phyloP scores from a whole-genome alignment of 1,139 yeast species.

The Geotrichum macrosporum region DNA sequence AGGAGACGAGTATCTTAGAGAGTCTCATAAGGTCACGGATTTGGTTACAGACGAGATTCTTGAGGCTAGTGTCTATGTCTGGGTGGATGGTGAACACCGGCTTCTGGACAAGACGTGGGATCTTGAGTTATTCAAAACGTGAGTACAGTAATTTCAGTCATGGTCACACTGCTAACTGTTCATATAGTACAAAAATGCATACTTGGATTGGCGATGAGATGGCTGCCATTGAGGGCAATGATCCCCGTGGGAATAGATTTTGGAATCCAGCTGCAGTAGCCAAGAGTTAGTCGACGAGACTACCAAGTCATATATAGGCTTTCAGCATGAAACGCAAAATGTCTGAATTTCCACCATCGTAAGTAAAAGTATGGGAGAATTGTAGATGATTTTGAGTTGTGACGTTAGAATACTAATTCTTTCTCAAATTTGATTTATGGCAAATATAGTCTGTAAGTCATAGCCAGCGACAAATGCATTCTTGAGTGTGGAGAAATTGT shows the following conservation, averaged over 20 bases:
- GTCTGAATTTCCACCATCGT: too few species aligned
- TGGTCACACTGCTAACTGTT: not conserved
- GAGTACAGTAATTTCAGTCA: not conserved
- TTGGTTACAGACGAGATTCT: conserved; percentile 21
- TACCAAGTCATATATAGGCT: too few species aligned
- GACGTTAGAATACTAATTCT: too few species aligned
- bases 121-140: conserved; percentile 12
- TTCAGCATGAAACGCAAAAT: too few species aligned
- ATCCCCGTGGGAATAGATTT: conserved; percentile 11
- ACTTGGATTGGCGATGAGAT: conserved; percentile 15
- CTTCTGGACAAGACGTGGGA: conserved; percentile 13
- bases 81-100: conserved; percentile 26
- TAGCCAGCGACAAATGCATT: too few species aligned
- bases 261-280: conserved; percentile 9
- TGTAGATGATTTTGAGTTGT: too few species aligned
- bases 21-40: conserved; percentile 27
- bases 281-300: not conserved
- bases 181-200: conserved; percentile 11
- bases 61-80: conserved; percentile 29
- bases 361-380: too few species aligned
- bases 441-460: too few species aligned
- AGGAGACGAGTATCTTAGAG: conserved; percentile 35
- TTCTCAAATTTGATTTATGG: too few species aligned
- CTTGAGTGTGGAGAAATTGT: too few species aligned
- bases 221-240: conserved; percentile 11